phyloP scores from a whole-genome alignment of 2,329 filamentous ascomycete species.

The Colletotrichum chrysophilum region DNA sequence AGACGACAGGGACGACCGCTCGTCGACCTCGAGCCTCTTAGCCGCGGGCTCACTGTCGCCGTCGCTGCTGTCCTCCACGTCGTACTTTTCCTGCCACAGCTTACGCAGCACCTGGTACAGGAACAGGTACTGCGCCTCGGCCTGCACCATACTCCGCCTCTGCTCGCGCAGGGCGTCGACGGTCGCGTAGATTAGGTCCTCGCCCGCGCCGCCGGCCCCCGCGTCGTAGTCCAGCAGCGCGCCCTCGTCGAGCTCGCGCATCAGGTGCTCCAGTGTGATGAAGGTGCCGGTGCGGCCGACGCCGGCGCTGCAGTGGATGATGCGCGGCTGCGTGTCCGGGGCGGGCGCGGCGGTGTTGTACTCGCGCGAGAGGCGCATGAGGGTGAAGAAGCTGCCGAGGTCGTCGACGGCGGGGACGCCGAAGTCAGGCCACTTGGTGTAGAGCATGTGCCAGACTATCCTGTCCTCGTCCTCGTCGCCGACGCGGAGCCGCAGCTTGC shows the following conservation, averaged over 20 bases:
- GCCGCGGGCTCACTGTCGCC: conserved; percentile 49
- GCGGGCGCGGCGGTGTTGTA: conserved; percentile 48
- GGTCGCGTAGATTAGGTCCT: conserved; percentile 76
- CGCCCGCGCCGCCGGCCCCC: conserved; percentile 24
- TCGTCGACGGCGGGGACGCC: conserved; percentile 76
- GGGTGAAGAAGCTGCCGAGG: conserved; percentile 68
- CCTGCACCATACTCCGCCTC: conserved; percentile 94
- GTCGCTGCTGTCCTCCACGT: conserved; percentile 35
- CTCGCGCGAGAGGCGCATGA: conserved; percentile 71
- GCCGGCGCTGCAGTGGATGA: conserved; percentile 89
- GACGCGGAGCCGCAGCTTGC: conserved; percentile 70
- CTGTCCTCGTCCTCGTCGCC: conserved; percentile 40
- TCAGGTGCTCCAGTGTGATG: conserved; percentile 91
- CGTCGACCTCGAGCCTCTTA: conserved; percentile 58
- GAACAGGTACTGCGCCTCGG: conserved; percentile 82
- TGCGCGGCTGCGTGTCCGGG: conserved; percentile 63
- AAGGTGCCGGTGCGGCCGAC: conserved; percentile 96
- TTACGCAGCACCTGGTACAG: conserved; percentile 86
- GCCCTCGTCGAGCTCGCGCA: conserved; percentile 80
- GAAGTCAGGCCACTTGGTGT: conserved; percentile 90
- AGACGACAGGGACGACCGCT: conserved; percentile 38
- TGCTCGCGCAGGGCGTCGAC: conserved; percentile 86
- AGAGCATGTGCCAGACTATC: conserved; percentile 83
- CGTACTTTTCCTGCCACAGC: conserved; percentile 72
- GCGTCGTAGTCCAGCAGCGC: conserved; percentile 59